Evolutionary conservation across 2,329 filamentous ascomycete genomes (phyloP).

Genomic region (Ilyonectria destructans): DNA sequence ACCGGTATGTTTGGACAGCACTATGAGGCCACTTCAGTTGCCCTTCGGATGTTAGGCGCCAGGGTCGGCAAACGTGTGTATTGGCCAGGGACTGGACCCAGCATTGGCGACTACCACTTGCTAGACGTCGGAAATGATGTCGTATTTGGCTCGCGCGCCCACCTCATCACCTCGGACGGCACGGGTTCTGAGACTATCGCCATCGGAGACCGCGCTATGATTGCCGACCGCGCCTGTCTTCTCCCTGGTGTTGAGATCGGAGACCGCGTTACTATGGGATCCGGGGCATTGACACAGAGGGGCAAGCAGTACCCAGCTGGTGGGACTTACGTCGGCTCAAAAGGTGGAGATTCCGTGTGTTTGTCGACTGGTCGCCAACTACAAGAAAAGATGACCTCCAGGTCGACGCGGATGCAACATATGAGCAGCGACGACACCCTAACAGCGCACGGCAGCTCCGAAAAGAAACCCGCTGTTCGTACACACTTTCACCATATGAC

Average conservation of each 20-base stretch:
- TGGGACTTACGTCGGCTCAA: slow-evolving; percentile 68
- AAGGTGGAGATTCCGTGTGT: slow-evolving; percentile 66
- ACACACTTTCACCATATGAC: slow-evolving; percentile 42
- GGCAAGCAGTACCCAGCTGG: slow-evolving; percentile 61
- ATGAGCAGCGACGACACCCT: slow-evolving; percentile 46
- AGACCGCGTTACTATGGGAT: slow-evolving; percentile 66
- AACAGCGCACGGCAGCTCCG: slow-evolving; percentile 17
- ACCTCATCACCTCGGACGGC: slow-evolving; percentile 69
- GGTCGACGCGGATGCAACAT: slow-evolving; percentile 27
- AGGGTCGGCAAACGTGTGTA: slow-evolving; percentile 69
- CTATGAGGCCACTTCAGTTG: slow-evolving; percentile 69
- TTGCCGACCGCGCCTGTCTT: slow-evolving; percentile 70
- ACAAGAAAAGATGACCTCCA: slow-evolving; percentile 19
- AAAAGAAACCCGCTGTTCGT: slow-evolving; percentile 26
- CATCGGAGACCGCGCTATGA: slow-evolving; percentile 68
- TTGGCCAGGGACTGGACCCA: slow-evolving; percentile 71
- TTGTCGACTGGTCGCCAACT: slow-evolving; percentile 47
- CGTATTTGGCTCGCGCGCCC: slow-evolving; percentile 72
- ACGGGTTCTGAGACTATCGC: slow-evolving; percentile 64
- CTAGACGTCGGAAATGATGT: slow-evolving; percentile 72
- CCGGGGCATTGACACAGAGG: slow-evolving; percentile 66
- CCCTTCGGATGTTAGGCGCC: slow-evolving; percentile 66
- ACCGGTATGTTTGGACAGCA: slow-evolving; percentile 69
- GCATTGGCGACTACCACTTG: slow-evolving; percentile 69
- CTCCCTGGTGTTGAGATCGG: slow-evolving; percentile 68